Conservation (phyloP, 208 protist species). For the Leptomonas pyrrhocoris region DNA sequence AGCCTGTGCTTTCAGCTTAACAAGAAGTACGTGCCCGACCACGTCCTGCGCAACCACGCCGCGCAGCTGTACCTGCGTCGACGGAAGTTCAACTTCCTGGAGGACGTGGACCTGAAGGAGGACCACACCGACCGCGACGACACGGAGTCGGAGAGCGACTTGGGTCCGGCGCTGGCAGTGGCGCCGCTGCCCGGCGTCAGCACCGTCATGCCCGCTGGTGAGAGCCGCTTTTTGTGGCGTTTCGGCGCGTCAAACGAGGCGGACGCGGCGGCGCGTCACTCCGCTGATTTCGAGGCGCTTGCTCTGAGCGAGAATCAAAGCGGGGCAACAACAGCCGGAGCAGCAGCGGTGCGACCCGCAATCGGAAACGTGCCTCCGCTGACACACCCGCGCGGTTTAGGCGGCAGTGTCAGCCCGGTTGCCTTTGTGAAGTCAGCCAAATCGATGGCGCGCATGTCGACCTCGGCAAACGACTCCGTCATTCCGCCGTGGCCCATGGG, state of each 20-base stretch:
- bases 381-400: not conserved
- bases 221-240: slow-evolving; percentile 28
- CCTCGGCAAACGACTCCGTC: not conserved
- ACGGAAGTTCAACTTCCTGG: slow-evolving; percentile 30
- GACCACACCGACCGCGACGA: slow-evolving; percentile 9
- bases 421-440: not conserved
- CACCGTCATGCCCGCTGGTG: not conserved
- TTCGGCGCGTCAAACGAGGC: slow-evolving; percentile 3
- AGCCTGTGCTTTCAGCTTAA: slow-evolving; percentile 74
- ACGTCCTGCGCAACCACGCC: slow-evolving; percentile 72
- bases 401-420: not conserved
- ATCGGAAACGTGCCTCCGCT: not conserved
- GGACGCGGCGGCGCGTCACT: not conserved
- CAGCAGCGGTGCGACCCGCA: not conserved
- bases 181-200: slow-evolving; percentile 12
- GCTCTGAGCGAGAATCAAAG: not conserved
- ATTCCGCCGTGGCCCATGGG: not conserved
- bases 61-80: slow-evolving; percentile 46
- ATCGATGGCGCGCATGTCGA: slow-evolving; percentile 2
- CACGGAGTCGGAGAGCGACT: slow-evolving; percentile 39
- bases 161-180: slow-evolving; percentile 7
- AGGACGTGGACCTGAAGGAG: slow-evolving; percentile 30
- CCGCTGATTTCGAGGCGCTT: not conserved
- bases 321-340: not conserved
- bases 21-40: slow-evolving; percentile 88